phyloP scores from a whole-genome alignment of 495 filamentous ascomycete species.

The Trichoderma asperelloides region DNA sequence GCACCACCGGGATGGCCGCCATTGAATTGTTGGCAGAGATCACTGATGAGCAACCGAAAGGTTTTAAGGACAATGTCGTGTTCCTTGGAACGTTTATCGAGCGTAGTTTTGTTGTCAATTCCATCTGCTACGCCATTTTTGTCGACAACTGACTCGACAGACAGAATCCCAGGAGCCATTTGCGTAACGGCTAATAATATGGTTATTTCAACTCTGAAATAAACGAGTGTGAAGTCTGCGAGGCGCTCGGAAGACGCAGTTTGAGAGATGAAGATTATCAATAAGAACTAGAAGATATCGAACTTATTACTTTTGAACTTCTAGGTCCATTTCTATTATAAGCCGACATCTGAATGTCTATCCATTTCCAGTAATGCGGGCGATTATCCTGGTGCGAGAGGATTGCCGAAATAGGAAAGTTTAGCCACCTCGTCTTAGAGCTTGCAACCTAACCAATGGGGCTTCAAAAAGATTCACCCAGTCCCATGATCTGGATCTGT shows the following conservation, averaged over 20 bases:
- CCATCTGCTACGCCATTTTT: neutral
- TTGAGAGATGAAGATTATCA: too few relatives aligned
- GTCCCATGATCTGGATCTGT: too few relatives aligned
- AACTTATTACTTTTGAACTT: neutral
- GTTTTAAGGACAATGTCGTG: constrained; percentile 33
- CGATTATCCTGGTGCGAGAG: neutral
- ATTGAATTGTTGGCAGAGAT: constrained; percentile 51
- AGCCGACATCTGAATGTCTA: neutral
- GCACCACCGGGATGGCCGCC: constrained; percentile 44
- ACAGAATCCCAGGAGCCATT: neutral
- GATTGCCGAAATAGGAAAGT: neutral
- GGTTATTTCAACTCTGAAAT: too few relatives aligned
- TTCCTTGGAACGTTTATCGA: neutral
- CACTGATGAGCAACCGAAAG: constrained; percentile 47
- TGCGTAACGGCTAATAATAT: neutral
- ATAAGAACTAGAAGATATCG: too few relatives aligned
- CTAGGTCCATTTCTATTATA: neutral
- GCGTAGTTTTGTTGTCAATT: neutral
- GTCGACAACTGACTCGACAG: neutral
- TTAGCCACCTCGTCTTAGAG: neutral
- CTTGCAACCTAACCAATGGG: neutral
- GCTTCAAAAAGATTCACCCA: neutral
- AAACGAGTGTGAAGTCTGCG: neutral
- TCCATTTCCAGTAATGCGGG: neutral
- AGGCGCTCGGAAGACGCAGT: too few relatives aligned